phyloP scores from a whole-genome alignment of 768 basidiomycete genomes.

The Tulasnella sp. region DNA sequence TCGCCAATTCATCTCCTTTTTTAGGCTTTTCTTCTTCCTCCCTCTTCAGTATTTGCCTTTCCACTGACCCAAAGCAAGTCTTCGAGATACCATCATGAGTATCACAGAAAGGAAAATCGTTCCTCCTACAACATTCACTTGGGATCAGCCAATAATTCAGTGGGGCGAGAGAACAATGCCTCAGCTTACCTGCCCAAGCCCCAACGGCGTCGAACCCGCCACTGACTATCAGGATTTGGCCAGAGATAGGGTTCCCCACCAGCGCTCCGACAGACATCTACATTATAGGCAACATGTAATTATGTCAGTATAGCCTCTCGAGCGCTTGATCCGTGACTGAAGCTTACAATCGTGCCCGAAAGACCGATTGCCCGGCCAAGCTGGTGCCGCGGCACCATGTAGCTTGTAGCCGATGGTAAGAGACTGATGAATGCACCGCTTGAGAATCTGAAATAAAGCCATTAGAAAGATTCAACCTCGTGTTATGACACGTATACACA shows the following conservation, averaged over 20 bases:
- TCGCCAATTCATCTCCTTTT: neutral
- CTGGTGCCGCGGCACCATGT: conserved; percentile 5
- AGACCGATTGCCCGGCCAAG: conserved; percentile 15
- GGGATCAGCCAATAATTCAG: neutral
- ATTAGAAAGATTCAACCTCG: neutral
- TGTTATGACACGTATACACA: conserved; percentile 22
- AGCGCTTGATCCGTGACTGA: neutral
- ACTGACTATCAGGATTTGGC: conserved; percentile 4
- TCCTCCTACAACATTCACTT: neutral
- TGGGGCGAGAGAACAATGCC: no score
- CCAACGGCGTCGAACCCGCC: conserved; percentile 11
- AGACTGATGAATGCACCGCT: conserved; percentile 41
- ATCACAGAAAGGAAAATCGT: neutral
- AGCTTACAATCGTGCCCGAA: conserved; percentile 4
- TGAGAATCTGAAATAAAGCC: conserved; percentile 32
- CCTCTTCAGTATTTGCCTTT: neutral
- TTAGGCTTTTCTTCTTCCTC: neutral
- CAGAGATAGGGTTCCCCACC: conserved; percentile 15
- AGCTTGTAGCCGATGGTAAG: conserved; percentile 8
- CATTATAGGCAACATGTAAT: neutral
- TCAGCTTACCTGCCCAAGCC: conserved; percentile 8
- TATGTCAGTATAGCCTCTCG: neutral
- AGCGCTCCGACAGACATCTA: conserved; percentile 13
- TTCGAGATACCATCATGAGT: neutral
- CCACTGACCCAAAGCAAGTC: neutral